A percentile compares a stretch with the other conserved stretches of the same genome.
Evolutionary conservation across 2,329 filamentous ascomycete genomes (phyloP).

Genomic region (Colletotrichum viniferum): DNA sequence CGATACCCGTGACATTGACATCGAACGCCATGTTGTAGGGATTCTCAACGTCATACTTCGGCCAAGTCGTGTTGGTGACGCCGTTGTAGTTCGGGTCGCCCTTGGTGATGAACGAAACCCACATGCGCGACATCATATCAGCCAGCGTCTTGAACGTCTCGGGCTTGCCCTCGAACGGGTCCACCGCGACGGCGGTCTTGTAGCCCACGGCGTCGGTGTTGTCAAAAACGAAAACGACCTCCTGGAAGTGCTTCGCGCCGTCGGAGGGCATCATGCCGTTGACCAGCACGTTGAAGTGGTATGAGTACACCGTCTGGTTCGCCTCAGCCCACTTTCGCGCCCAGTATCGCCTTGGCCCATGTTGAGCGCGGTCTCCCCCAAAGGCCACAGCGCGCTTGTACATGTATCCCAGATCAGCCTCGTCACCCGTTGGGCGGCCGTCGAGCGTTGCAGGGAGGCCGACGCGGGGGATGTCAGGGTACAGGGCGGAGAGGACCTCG

Average conservation of each 20-base stretch:
- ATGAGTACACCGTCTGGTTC: constrained; percentile 58
- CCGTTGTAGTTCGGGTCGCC: constrained; percentile 44
- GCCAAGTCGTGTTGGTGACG: constrained; percentile 37
- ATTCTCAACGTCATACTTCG: constrained; percentile 41
- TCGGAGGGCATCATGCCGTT: constrained; percentile 20
- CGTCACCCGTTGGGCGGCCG: constrained; percentile 28
- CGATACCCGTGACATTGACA: constrained; percentile 44
- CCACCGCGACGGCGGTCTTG: constrained; percentile 43
- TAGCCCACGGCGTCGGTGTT: constrained; percentile 56
- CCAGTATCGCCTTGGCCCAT: constrained; percentile 57
- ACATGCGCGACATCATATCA: constrained; percentile 53
- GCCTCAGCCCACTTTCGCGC: constrained; percentile 55
- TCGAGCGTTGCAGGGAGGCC: constrained; percentile 50
- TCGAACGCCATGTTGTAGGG: constrained; percentile 55
- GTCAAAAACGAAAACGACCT: constrained; percentile 48
- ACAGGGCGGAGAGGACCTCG: constrained; percentile 44
- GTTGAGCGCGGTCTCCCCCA: constrained; percentile 59
- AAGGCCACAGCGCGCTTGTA: constrained; percentile 61
- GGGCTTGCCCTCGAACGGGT: constrained; percentile 45
- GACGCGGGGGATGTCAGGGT: constrained; percentile 53
- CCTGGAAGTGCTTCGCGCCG: constrained; percentile 32
- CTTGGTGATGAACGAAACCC: constrained; percentile 53
- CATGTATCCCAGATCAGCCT: constrained; percentile 42
- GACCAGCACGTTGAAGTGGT: constrained; percentile 47
- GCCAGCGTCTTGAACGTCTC: constrained; percentile 45